Conservation (phyloP, 2,329 filamentous ascomycete genomes). For the Mycosphaerella sp. region DNA sequence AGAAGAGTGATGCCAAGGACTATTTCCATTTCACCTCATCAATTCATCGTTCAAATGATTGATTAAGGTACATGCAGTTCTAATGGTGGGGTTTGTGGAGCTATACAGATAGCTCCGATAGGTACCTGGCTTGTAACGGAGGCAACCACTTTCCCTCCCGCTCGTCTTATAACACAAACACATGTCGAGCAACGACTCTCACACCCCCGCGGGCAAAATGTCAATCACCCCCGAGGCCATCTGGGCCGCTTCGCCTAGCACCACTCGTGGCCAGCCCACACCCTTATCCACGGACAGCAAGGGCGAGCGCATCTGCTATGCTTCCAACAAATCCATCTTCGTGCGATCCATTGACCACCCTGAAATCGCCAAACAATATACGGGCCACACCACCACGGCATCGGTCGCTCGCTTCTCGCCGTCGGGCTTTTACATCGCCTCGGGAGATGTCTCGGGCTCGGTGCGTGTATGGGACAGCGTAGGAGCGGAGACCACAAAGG, state of each 20-base stretch:
- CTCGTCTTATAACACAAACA: neutral
- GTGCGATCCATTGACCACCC: constrained; percentile 90
- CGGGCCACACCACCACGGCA: constrained; percentile 77
- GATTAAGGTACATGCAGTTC: too few relatives aligned
- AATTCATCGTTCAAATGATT: too few relatives aligned
- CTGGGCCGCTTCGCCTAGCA: constrained; percentile 77
- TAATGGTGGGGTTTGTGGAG: too few relatives aligned
- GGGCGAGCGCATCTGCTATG: constrained; percentile 87
- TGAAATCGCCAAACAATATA: constrained; percentile 79
- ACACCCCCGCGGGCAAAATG: neutral
- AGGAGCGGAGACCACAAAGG: constrained; percentile 81
- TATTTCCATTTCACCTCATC: too few relatives aligned
- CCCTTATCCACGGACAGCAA: constrained; percentile 82
- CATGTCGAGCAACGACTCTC: neutral
- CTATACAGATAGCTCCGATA: too few relatives aligned
- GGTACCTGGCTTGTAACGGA: too few relatives aligned
- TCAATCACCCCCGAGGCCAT: constrained; percentile 52
- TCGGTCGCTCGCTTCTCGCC: constrained; percentile 92
- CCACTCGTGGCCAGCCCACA: constrained; percentile 77
- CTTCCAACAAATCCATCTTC: constrained; percentile 94
- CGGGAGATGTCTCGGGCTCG: constrained; percentile 75
- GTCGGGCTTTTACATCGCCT: constrained; percentile 90
- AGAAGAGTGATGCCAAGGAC: too few relatives aligned
- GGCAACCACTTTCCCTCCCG: neutral
- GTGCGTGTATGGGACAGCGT: constrained; percentile 89